phyloP scores from a whole-genome alignment of 129 eudicot genomes.

The carrot (Daucus carota) region DH1_v3.0 NC_030385.2:1931501-1932000 shows the following conservation, averaged over 20 bases:
- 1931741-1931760: not conserved
- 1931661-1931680: not conserved
- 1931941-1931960: no score
- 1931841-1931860: not conserved
- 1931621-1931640: not conserved
- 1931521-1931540: not conserved
- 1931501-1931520: constrained; percentile 36
- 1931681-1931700: not conserved
- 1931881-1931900: no score
- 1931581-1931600: not conserved
- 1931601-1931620: not conserved
- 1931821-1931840: not conserved
- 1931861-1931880: no score
- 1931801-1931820: not conserved
- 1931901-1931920: no score
- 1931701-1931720: not conserved
- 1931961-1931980: no score
- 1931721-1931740: not conserved
- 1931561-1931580: not conserved
- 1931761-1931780: not conserved
- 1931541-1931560: not conserved
- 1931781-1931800: not conserved
- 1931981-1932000: no score
- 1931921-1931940: no score
- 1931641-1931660: no score